Evolutionary conservation across 1,139 yeast species (phyloP), one percentile per base, ranked within the genome.

Genomic region (Saccharomycopsis hybrid): DNA sequence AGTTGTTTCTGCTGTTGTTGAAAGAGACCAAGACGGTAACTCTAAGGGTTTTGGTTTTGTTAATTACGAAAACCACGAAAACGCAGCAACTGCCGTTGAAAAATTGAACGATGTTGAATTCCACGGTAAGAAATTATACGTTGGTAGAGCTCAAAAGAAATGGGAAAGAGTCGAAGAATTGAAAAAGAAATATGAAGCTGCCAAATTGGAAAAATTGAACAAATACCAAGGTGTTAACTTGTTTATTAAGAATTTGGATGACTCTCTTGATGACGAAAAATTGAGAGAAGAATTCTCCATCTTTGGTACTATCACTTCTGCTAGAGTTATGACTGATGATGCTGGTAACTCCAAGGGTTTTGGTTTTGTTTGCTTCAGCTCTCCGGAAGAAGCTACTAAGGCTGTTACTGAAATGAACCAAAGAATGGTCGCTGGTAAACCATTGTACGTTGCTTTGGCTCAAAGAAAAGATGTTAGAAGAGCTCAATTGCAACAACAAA

Each of bases 71-170:
- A 66, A 71, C 60, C 98, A 92, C 72, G 90, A 84, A 64, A 76
- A 82, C 62, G 99, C 99, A 61, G 79, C 77, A 60, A 80, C 80
- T 73, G 96, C 97, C 56, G 95, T 92, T 63, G 96, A 88, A 55
- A 95, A 78, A 64, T 81, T 92, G 69, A 87, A 94, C 73, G 96
- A 86, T 68, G 74, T 72, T 61, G 98, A 92, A 65, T 71, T 84
- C 68, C 81, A 79, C 63, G 92, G 92, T 65, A 89, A 86, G 75
- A 80, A 77, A 71, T 75, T 92, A 60, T 92, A 83, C 70, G 98
- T 92, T 64, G 97, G 97, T 63, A 89, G 98, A 74, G 99, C 99
- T 61, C 98, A 92, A 77, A 92, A 89, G 89, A 92, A 89, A 81
- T 79, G 87, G 72, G 99, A 92, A 79, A 90, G 99, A 77, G 74